These are phyloP conservation scores for Phytophthora pseudosyringae DNA, from an alignment of 352 stramenopile genomes.

Conservation along the genomic window DNA sequence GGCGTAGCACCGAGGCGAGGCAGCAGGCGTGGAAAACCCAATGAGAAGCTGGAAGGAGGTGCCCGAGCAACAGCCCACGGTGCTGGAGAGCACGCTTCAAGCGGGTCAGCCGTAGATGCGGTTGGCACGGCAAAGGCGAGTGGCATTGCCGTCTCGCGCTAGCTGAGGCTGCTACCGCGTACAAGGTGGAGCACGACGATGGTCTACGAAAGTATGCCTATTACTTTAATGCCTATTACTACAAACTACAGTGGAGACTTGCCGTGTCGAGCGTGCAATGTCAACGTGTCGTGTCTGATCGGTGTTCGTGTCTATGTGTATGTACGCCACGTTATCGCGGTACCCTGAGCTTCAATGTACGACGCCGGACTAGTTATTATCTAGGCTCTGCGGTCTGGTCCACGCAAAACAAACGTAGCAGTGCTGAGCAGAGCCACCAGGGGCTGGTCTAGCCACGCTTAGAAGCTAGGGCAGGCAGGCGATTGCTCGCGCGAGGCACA, in stretches of 20 bases:
- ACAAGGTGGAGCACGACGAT: too few relatives aligned
- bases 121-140: slow-evolving; percentile 11
- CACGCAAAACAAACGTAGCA: too few relatives aligned
- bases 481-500: too few relatives aligned
- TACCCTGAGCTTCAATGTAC: too few relatives aligned
- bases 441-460: too few relatives aligned
- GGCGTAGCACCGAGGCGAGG: neutral
- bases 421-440: too few relatives aligned
- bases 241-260: too few relatives aligned
- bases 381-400: neutral
- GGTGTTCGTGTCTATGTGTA: slow-evolving; percentile 1
- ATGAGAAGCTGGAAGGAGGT: neutral
- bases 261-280: too few relatives aligned
- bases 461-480: too few relatives aligned
- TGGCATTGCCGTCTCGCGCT: neutral
- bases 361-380: neutral
- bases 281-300: neutral
- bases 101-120: neutral
- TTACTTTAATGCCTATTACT: too few relatives aligned
- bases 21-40: neutral
- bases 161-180: too few relatives aligned
- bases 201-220: too few relatives aligned
- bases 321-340: slow-evolving; percentile 15
- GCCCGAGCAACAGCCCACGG: neutral
- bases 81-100: slow-evolving; percentile 3